Conservation (phyloP, 495 filamentous ascomycete genomes). For the Talaromyces wortmannii region DNA sequence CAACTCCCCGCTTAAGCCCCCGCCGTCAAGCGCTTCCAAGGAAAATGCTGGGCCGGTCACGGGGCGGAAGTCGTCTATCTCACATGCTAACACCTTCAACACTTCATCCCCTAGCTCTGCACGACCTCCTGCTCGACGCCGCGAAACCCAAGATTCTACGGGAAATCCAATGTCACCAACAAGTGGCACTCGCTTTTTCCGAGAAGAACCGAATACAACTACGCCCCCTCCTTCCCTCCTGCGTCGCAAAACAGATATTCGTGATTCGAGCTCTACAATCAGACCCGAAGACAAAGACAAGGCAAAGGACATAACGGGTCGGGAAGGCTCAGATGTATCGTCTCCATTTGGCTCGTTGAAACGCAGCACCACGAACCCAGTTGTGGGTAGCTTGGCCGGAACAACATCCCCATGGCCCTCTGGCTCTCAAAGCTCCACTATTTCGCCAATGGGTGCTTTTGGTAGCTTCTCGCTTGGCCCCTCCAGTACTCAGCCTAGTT, state of each 20-base stretch:
- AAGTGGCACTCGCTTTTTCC: constrained; percentile 44
- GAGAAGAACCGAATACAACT: constrained; percentile 52
- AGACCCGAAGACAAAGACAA: constrained; percentile 35
- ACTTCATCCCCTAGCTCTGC: constrained; percentile 53
- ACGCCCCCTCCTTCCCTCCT: constrained; percentile 61
- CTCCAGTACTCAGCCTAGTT: constrained; percentile 26
- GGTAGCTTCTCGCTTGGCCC: constrained; percentile 70
- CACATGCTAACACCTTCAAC: constrained; percentile 45
- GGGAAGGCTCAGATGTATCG: constrained; percentile 33
- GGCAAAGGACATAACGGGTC: constrained; percentile 28
- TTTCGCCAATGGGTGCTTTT: constrained; percentile 78
- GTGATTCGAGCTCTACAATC: constrained; percentile 33
- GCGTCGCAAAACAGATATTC: constrained; percentile 66
- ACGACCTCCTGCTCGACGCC: constrained; percentile 68
- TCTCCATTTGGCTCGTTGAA: constrained; percentile 57
- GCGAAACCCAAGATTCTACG: constrained; percentile 77
- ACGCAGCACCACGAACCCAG: constrained; percentile 63
- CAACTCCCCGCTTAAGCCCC: constrained; percentile 88
- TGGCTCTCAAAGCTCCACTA: constrained; percentile 47
- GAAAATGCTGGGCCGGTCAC: constrained; percentile 53
- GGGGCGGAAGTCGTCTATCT: constrained; percentile 72
- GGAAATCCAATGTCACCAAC: constrained; percentile 54
- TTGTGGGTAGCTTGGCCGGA: constrained; percentile 41
- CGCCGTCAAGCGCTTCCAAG: constrained; percentile 62
- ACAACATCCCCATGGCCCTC: constrained; percentile 64